Base-by-base conservation (phyloP, 2,329 filamentous ascomycete genomes). In the Claviceps purpurea region DNA sequence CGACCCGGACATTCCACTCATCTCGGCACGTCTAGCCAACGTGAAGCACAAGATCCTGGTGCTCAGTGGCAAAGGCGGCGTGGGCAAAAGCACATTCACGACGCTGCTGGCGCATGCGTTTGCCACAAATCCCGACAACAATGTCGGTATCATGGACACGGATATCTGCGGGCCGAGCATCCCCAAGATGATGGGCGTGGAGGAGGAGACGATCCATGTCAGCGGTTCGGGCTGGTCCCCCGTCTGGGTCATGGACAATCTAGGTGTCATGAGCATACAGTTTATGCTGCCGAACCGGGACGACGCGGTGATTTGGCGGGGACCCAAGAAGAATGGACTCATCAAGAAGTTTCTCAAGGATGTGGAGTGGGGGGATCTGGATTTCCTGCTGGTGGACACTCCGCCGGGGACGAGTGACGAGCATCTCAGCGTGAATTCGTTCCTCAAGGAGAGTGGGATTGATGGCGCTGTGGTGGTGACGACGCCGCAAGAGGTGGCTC, bases 301-400 rank as follows among this genome's bases (percentile, higher is more conserved):
- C 67, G 90, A 95, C 64, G 93, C 93, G 3, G 84, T 98, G 42
- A 98, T 98, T 59, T 98, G 93, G 93, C 80, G 93, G 49, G 93
- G 93, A 0, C 86, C 93, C 2, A 98, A 98, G 78, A 98, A 98
- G 78, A 98, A 97, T 62, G 93, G 93, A 0, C 71, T 98, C 53
- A 97, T 98, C 65, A 98, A 98, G 73, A 87, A 94, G 67, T 98
- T 98, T 61, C 71, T 98, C 50, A 96, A 95, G 73, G 94, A 98
- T 63, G 93, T 98, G 6, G 89, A 94, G 64, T 98, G 94, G 93
- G 93, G 93, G 10, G 87, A 94, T 55, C 73, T 97, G 67, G 93
- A 98, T 64, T 95, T 91, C 59, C 65, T 98, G 54, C 77, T 98
- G 50, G 89, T 97, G 11, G 93, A 98, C 67, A 98, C 93, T 1